Base-by-base conservation (phyloP, 2,329 filamentous ascomycete genomes). In the Allantophomopsis lycopodina region DNA sequence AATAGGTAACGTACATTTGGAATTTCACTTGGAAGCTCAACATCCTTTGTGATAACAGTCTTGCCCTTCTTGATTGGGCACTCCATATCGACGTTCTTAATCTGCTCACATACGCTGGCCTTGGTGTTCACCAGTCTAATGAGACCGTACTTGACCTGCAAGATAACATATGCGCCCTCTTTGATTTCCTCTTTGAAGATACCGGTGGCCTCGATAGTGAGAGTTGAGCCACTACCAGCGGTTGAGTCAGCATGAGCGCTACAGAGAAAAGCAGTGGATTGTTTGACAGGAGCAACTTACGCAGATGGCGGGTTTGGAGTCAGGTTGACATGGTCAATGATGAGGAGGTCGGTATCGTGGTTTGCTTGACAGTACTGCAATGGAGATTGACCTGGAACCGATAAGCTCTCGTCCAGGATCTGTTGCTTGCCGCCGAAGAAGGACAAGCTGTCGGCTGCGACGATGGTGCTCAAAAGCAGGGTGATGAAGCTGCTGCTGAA, bases 101-200 rank as follows among this genome's bases (percentile, higher is more conserved):
- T 75, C 59, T 94, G 81, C 44, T 95, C 83, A 67, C 91, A 98
- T 31, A 96, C 73, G 56, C 94, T 82, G 53, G 80, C 78, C 49
- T 71, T 73, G 48, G 83, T 83, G 60, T 74, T 84, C 60, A 98
- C 76, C 47, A 98, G 73, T 40, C 78, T 83, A 60, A 98, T 95
- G 48, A 94, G 69, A 44, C 89, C 89, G 60, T 94, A 95, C 65
- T 94, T 95, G 63, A 98, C 89, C 49, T 79, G 73, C 32, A 98
- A 60, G 36, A 80, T 69, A 46, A 95, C 81, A 52, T 83, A 85
- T 44, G 89, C 85, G 42, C 86, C 89, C 42, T 86, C 59, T 40
- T 77, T 72, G 47, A 98, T 77, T 38, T 69, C 62, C 54, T 93
- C 63, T 50, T 70, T 71, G 47, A 96, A 72, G n/a, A 65, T 74